Evolutionary conservation across 768 basidiomycete genomes (phyloP), one percentile per base, ranked within the genome.

Genomic region (Hygrophoropsis aurantiaca): DNA sequence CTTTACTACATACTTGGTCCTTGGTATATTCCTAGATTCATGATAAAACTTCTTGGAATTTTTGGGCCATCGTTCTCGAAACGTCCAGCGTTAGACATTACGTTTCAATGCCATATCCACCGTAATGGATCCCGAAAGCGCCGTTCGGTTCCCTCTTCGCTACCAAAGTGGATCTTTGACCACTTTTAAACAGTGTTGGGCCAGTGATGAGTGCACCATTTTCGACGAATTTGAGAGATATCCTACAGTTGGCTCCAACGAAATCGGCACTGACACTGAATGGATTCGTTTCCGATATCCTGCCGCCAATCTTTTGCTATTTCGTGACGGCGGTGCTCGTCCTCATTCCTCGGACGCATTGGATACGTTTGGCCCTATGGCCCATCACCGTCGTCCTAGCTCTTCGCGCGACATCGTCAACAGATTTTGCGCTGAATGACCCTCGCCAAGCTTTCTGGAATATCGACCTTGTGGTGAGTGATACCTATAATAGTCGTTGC

Each of bases 301-400:
- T 75, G 16, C 77, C 75, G 5, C 65, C 72, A 9, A 18, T 77
- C 1, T 38, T 75, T 8, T 66, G 67, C 47, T 81, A 79, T 59
- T 75, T 77, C 61, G 52, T 58, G 11, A 70, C 72, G n/a, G 80
- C 81, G 11, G 57, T 75, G 30, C 70, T 84, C 43, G 75, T 78
- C 5, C 60, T 77, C 20, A 58, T 70, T 3, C 77, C 78, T 0
- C 58, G 67, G 13, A 81, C 80, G 0, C 68, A 68, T 20, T 41
- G 54, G 5, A 56, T 74, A 36, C 76, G 80, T 30, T 49, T 79
- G 40, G 73, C 72, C 8, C 50, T 80, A 16, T 66, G 79, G 30
- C 77, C 78, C 2, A 42, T 77, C 20, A 70, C 76, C 3, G 50
- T 77, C 11, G 71, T 69, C 58, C 52, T 66, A 7, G 62, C 73